Conservation (phyloP, 305 asterid species). For the Rubia tinctorum region DNA sequence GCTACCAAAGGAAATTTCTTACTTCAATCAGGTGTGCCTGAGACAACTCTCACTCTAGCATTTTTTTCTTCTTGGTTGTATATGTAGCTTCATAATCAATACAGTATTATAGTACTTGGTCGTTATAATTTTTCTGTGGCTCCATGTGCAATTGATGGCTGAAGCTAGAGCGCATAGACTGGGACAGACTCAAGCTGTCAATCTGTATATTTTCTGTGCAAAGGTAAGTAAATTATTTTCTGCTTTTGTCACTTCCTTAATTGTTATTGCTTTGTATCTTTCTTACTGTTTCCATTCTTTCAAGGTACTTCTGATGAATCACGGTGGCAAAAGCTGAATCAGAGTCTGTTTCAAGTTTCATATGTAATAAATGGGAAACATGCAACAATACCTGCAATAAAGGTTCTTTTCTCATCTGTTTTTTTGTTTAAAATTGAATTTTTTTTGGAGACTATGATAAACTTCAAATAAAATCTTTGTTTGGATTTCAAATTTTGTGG, state of each 20-base stretch:
- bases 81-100: neutral
- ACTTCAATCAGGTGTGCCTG: conserved; percentile 71
- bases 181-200: conserved; percentile 83
- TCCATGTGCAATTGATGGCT: conserved; percentile 53
- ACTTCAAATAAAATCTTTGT: neutral
- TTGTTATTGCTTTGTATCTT: neutral
- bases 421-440: neutral
- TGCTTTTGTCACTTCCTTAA: conserved; percentile 7
- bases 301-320: conserved; percentile 89
- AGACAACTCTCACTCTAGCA: neutral
- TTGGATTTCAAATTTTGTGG: neutral
- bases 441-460: neutral
- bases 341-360: conserved; percentile 74
- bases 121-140: neutral
- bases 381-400: conserved; percentile 55
- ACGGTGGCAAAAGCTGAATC: conserved; percentile 79
- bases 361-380: conserved; percentile 80
- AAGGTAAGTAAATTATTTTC: conserved; percentile 47
- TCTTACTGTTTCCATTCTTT: conserved; percentile 6
- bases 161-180: conserved; percentile 96
- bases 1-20: conserved; percentile 68
- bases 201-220: conserved; percentile 85
- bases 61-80: conserved; percentile 6
- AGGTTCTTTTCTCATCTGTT: conserved; percentile 39
- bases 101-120: neutral